Conservation (phyloP, 2,329 filamentous ascomycete genomes). For the Verticillium longisporum region DNA sequence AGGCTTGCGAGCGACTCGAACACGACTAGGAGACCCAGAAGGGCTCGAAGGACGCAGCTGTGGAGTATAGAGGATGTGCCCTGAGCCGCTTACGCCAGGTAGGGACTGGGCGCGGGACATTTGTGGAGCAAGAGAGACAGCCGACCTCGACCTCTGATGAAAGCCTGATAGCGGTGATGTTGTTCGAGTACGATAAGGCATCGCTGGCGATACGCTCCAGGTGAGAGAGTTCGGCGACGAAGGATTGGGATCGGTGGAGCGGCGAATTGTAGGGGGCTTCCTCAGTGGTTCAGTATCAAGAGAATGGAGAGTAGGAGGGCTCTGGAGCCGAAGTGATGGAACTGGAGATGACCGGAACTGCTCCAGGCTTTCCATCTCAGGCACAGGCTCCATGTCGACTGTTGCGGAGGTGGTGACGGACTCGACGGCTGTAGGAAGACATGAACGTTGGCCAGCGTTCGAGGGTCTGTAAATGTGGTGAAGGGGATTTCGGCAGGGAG, state of each 20-base stretch:
- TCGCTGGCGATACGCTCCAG: slow-evolving; percentile 36
- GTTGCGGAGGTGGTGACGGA: slow-evolving; percentile 8
- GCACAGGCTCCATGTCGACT: slow-evolving; percentile 56
- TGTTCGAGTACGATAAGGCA: slow-evolving; percentile 56
- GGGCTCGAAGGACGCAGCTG: slow-evolving; percentile 49
- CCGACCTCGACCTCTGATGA: slow-evolving; percentile 53
- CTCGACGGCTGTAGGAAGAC: not conserved
- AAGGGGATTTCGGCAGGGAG: not conserved
- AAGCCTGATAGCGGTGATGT: slow-evolving; percentile 53
- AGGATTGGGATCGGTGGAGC: slow-evolving; percentile 53
- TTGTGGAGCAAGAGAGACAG: slow-evolving; percentile 44
- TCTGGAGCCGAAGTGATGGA: slow-evolving; percentile 44
- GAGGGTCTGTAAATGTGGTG: not conserved
- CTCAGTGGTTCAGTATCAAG: slow-evolving; percentile 35
- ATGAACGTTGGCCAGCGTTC: not conserved
- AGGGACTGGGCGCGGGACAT: slow-evolving; percentile 60
- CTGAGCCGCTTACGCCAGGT: slow-evolving; percentile 54
- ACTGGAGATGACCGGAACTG: slow-evolving; percentile 54
- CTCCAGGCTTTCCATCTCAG: slow-evolving; percentile 62
- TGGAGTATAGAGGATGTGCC: slow-evolving; percentile 49
- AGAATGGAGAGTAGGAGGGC: slow-evolving; percentile 18
- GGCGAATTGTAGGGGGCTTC: slow-evolving; percentile 48
- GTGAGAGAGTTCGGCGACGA: slow-evolving; percentile 44
- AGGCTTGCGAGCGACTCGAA: slow-evolving; percentile 47
- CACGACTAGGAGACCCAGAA: slow-evolving; percentile 43